phyloP scores from a whole-genome alignment of 1,284 basidiomycete species.

The Mixia osmundae region DNA sequence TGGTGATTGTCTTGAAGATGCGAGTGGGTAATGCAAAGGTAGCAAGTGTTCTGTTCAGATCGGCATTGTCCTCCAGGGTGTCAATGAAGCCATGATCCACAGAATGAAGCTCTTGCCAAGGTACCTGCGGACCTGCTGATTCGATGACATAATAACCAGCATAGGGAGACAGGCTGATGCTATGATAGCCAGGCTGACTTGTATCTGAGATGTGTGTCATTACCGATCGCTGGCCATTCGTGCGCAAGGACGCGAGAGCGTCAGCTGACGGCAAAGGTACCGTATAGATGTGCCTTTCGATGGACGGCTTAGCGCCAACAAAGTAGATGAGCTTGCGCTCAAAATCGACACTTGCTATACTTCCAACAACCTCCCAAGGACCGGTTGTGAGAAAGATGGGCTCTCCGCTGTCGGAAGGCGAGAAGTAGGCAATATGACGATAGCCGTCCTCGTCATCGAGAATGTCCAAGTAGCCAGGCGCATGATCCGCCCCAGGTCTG shows the following conservation, averaged over 20 bases:
- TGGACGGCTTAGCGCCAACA: conserved; percentile 53
- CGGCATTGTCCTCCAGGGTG: conserved; percentile 45
- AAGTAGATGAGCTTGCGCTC: conserved; percentile 56
- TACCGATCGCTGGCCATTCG: conserved; percentile 17
- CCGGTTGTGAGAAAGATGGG: conserved; percentile 68
- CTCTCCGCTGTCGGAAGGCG: conserved; percentile 37
- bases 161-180: conserved; percentile 49
- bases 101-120: conserved; percentile 76
- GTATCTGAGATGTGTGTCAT: conserved; percentile 44
- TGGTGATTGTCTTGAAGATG: conserved; percentile 1
- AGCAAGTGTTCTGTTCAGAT: conserved; percentile 41
- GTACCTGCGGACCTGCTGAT: conserved; percentile 59
- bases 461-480: conserved; percentile 61
- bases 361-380: conserved; percentile 63
- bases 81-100: conserved; percentile 31
- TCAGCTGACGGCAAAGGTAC: conserved; percentile 33
- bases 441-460: conserved; percentile 53
- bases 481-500: too few species aligned
- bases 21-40: conserved; percentile 43
- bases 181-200: conserved; percentile 35
- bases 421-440: conserved; percentile 74
- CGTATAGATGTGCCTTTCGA: conserved; percentile 61
- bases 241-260: conserved; percentile 12
- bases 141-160: conserved; percentile 61
- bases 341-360: conserved; percentile 46